A percentile compares a stretch with the other conserved stretches of the same genome.
phyloP scores from a whole-genome alignment of 306 rosid species.

The Cajanus cajan region DNA sequence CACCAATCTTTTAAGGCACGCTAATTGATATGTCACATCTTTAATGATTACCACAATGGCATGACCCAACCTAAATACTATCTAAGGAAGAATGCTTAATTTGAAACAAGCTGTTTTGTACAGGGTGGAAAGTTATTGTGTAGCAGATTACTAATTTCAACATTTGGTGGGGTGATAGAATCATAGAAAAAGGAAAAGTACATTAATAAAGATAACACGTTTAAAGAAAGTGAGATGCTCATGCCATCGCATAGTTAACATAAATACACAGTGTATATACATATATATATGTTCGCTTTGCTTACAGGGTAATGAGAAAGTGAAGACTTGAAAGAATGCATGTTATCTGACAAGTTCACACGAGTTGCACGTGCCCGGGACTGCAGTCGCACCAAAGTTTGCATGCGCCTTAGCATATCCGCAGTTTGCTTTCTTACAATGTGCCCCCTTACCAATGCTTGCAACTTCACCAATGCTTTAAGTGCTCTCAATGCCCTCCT shows the following conservation, averaged over 20 bases:
- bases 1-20: conserved; percentile 1
- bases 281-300: neutral
- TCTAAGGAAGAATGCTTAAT: neutral
- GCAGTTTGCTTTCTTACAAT: conserved; percentile 87
- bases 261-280: no score
- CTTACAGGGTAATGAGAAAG: conserved; percentile 58
- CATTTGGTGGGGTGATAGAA: conserved; percentile 2
- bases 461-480: conserved; percentile 87
- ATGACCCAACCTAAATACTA: neutral
- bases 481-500: conserved; percentile 94
- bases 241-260: neutral
- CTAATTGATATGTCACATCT: neutral
- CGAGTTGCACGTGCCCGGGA: conserved; percentile 77
- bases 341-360: conserved; percentile 45
- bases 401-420: conserved; percentile 92
- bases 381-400: conserved; percentile 83
- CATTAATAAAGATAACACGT: neutral
- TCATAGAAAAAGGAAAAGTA: neutral
- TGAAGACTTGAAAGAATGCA: conserved; percentile 57
- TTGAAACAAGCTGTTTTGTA: neutral
- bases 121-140: conserved; percentile 16
- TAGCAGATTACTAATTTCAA: conserved; percentile 1
- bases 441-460: conserved; percentile 91
- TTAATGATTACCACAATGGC: neutral
- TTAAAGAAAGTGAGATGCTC: conserved; percentile 10